Evolutionary conservation across 2,329 filamentous ascomycete species (phyloP), one percentile per base, ranked within the genome.

Genomic region (Periglandula ipomoeae): DNA sequence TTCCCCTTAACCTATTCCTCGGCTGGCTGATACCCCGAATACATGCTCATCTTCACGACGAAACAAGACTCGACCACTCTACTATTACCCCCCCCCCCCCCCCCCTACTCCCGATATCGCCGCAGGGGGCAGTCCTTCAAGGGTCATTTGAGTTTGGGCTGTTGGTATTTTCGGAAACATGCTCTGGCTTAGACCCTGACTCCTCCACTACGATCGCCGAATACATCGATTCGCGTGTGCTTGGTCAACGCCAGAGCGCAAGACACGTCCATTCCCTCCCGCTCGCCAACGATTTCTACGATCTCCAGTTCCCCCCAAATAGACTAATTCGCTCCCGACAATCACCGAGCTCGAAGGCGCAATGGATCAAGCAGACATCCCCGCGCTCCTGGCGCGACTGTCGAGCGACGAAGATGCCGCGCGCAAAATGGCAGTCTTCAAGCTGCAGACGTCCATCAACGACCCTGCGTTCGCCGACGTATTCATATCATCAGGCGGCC

Each of bases 361-460:
- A 8, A 81, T 84, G 81, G 81, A 84, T 61, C 80, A 83, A 69
- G 78, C 78, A 58, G 81, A 84, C 58, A 81, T 84, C 57, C 81
- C 81, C 44, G 76, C 77, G 64, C 74, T 84, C 57, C 71, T 84
- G 58, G 72, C 78, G 69, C 79, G 80, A 56, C 71, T 84, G 52
- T 72, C 77, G 37, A 83, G 80, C 68, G 78, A 84, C 58, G 81
- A 95, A 69, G 93, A 98, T 74, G 90, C 88, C 49, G 84, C 88
- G 58, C 88, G 90, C 62, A 98, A 98, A 69, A 96, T 97, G 88
- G 93, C 93, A 52, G 93, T 94, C 52, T 98, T 98, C 79, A 96
- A 96, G 72, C 81, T 98, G 56, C 93, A 98, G 69, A 85, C 81
- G 55, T 89, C 88, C 53, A 95, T 98, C 68, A 91, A 90, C 64